Evolutionary conservation across 2,329 filamentous ascomycete species (phyloP).

Genomic region (Botrytis sinoallii): DNA sequence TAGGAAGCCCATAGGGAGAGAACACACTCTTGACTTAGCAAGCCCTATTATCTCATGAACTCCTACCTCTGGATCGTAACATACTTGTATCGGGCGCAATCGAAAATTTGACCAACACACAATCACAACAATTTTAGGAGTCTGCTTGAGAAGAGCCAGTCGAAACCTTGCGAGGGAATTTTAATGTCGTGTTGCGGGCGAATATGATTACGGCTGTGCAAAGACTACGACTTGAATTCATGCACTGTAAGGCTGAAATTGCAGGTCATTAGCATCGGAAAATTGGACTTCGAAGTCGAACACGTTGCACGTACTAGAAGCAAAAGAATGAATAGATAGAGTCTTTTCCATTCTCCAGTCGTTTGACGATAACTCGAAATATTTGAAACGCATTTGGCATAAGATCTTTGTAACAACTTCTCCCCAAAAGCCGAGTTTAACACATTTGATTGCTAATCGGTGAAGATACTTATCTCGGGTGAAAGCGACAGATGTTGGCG

Average conservation of each 20-base stretch:
- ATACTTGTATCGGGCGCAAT: background rate
- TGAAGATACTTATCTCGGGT: background rate
- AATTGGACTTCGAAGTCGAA: background rate
- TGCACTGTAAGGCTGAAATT: background rate
- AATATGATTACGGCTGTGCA: too few species aligned
- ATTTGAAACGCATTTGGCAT: background rate
- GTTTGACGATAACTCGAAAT: too few species aligned
- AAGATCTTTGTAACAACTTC: too few species aligned
- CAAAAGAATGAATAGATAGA: background rate
- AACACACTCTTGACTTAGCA: background rate
- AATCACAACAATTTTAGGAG: too few species aligned
- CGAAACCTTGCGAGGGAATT: background rate
- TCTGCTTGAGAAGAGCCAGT: too few species aligned
- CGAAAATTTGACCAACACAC: background rate
- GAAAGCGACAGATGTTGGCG: background rate
- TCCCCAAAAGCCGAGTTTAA: background rate
- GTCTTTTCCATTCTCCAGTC: too few species aligned
- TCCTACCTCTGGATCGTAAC: rapidly evolving
- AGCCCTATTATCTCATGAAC: background rate
- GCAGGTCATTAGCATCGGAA: too few species aligned
- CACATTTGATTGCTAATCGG: background rate
- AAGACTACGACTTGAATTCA: background rate
- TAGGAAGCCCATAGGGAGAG: background rate
- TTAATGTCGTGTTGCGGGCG: background rate
- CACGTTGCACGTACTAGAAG: too few species aligned